Conservation (phyloP, 306 rosid genomes). For the Elaeagnus macrophylla region DNA sequence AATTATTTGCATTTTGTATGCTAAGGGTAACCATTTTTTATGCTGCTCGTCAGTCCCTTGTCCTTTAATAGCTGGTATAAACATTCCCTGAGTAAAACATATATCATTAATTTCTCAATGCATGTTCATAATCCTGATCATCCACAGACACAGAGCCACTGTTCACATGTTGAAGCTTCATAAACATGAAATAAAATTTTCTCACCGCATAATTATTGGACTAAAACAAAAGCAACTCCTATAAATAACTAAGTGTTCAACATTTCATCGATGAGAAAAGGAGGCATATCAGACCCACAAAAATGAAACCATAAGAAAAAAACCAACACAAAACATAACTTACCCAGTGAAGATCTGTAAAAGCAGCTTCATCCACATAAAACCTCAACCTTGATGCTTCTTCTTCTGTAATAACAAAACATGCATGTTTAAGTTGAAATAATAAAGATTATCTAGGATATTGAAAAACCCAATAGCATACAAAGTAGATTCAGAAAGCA, state of each 20-base stretch:
- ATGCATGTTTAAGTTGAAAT: slow-evolving; percentile 7
- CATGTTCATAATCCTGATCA: slow-evolving; percentile 2
- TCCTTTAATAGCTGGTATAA: slow-evolving; percentile 78
- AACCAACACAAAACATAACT: slow-evolving; percentile 14
- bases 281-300: slow-evolving; percentile 1
- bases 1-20: slow-evolving; percentile 84
- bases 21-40: slow-evolving; percentile 77
- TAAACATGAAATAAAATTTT: background rate
- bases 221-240: slow-evolving; percentile 6
- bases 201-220: slow-evolving; percentile 1
- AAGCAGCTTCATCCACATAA: slow-evolving; percentile 72
- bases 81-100: slow-evolving; percentile 64
- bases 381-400: slow-evolving; percentile 65
- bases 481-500: slow-evolving; percentile 8
- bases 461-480: background rate
- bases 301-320: slow-evolving; percentile 1
- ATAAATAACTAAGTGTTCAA: background rate
- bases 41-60: slow-evolving; percentile 93
- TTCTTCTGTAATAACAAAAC: slow-evolving; percentile 43
- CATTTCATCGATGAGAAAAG: background rate
- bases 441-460: slow-evolving; percentile 5
- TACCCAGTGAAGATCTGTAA: slow-evolving; percentile 98
- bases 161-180: background rate
- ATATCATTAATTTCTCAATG: slow-evolving; percentile 10
- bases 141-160: background rate